Conservation (phyloP, 2,329 filamentous ascomycete genomes). For the Bipolaris cookei region DNA sequence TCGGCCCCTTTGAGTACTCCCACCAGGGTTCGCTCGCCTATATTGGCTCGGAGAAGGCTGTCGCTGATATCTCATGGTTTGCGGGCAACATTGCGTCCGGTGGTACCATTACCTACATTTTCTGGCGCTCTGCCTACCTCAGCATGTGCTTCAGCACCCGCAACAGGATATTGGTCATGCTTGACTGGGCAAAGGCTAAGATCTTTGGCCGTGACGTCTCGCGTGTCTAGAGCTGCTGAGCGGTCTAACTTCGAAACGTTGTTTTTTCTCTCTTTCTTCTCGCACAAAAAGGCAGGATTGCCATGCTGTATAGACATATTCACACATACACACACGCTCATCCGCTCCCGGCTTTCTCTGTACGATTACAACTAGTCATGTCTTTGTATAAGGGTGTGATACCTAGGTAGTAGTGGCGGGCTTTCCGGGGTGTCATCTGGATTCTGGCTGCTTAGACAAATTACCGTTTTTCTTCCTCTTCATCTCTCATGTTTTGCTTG, state of each 20-base stretch:
- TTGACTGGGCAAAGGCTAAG: slow-evolving; percentile 98
- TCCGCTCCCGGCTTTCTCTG: neutral
- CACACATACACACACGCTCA: neutral
- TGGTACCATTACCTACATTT: slow-evolving; percentile 93
- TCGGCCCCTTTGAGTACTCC: slow-evolving; percentile 97
- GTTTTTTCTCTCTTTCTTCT: neutral
- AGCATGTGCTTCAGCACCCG: slow-evolving; percentile 99
- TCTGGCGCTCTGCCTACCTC: slow-evolving; percentile 97
- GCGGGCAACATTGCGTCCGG: slow-evolving; percentile 95
- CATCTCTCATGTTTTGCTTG: slow-evolving; percentile 10
- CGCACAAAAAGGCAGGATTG: slow-evolving; percentile 2
- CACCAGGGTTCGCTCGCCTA: slow-evolving; percentile 97
- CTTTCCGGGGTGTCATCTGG: neutral
- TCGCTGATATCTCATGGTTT: slow-evolving; percentile 96
- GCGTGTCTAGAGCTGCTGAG: slow-evolving; percentile 59
- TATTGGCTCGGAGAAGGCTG: slow-evolving; percentile 97
- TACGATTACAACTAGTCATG: slow-evolving; percentile 12
- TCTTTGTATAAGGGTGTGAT: slow-evolving; percentile 18
- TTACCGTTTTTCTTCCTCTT: neutral
- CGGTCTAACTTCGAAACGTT: neutral
- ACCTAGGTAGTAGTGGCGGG: neutral
- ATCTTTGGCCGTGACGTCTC: slow-evolving; percentile 95
- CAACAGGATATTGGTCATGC: slow-evolving; percentile 88
- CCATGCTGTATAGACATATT: slow-evolving; percentile 2
- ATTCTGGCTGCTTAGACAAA: slow-evolving; percentile 5